Evolutionary conservation across 768 basidiomycete species (phyloP), one percentile per base, ranked within the genome.

Genomic region (Lentinus tigrinus): DNA sequence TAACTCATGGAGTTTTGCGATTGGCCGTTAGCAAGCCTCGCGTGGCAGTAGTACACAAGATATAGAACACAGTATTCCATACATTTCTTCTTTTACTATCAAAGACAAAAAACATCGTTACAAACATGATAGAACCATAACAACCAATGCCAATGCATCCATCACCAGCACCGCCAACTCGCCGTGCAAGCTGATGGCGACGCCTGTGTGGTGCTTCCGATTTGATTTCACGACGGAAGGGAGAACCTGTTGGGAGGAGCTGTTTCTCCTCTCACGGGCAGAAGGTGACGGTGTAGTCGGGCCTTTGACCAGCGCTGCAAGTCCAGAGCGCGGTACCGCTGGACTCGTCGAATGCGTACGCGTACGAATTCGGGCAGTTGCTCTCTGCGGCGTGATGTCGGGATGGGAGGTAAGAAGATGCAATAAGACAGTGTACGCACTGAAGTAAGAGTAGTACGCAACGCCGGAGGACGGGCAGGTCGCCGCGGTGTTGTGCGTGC

Each of bases 381-480:
- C 38, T 57, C 70, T 78, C 75, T 79, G 70, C 49, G 16, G 28
- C 19, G 10, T 23, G 19, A 8, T 10, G 26, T 36, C 26, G 24
- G 17, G 14, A 26, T 9, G 21, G 27, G 17, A 9, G 23, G 11
- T 23, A 23, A 23, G 2, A 31, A 5, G n/a, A 27, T 0, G 21
- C 21, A 36, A 4, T 3, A 34, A 47, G 27, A 2, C 17, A 39
- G 17, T 19, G 31, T 14, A 69, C 73, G 48, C 43, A 78, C 80
- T 83, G 72, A 81, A 82, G 70, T 78, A 82, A 53, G 60, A 67
- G 63, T 78, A 78, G 65, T 70, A 75, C 19, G 52, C 60, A 9
- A 77, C 75, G 21, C 74, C 74, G 3, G 80, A 80, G 13, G 74
- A 61, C 14, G 84, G 85, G 68, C 87, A 88, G 0, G 84, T 86